Conservation (phyloP, 768 basidiomycete species). For the Calocera viscosa region DNA sequence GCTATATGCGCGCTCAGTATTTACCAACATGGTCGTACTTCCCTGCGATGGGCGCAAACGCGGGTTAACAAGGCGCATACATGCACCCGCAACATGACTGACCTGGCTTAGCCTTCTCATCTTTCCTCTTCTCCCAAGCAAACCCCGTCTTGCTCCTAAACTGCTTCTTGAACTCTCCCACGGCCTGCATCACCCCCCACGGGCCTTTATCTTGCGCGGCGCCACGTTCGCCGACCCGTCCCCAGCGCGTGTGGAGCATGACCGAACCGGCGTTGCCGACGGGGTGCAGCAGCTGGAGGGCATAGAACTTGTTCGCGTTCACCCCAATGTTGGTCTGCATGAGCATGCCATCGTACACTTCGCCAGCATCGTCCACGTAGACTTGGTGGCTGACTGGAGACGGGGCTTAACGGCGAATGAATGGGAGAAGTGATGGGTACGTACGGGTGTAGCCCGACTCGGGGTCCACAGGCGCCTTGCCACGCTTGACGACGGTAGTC, state of each 20-base stretch:
- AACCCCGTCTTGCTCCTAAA: slow-evolving; percentile 43
- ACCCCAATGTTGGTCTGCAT: slow-evolving; percentile 46
- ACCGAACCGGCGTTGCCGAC: slow-evolving; percentile 30
- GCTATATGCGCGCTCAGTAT: slow-evolving; percentile 11
- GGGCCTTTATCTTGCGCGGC: slow-evolving; percentile 41
- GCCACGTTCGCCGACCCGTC: slow-evolving; percentile 47
- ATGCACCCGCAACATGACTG: not conserved
- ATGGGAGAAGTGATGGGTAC: slow-evolving; percentile 21
- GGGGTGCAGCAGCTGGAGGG: slow-evolving; percentile 44
- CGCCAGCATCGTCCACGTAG: slow-evolving; percentile 29
- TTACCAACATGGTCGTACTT: slow-evolving; percentile 51
- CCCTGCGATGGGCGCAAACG: slow-evolving; percentile 26
- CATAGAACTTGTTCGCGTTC: slow-evolving; percentile 44
- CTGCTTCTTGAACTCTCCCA: slow-evolving; percentile 47
- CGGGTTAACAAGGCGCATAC: not conserved
- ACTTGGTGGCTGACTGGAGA: slow-evolving; percentile 41
- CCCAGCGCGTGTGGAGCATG: slow-evolving; percentile 44
- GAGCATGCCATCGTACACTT: slow-evolving; percentile 22
- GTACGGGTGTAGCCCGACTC: slow-evolving; percentile 35
- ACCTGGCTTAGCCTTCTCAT: slow-evolving; percentile 44
- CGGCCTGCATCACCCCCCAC: slow-evolving; percentile 30
- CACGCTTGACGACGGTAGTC: slow-evolving; percentile 37
- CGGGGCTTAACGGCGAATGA: not conserved
- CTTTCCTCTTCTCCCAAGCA: slow-evolving; percentile 39
- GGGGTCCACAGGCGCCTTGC: slow-evolving; percentile 45